A percentile compares a stretch with the other conserved stretches of the same genome.
phyloP scores from a whole-genome alignment of 306 rosid genomes.

The Canavalia ensiformis region DNA sequence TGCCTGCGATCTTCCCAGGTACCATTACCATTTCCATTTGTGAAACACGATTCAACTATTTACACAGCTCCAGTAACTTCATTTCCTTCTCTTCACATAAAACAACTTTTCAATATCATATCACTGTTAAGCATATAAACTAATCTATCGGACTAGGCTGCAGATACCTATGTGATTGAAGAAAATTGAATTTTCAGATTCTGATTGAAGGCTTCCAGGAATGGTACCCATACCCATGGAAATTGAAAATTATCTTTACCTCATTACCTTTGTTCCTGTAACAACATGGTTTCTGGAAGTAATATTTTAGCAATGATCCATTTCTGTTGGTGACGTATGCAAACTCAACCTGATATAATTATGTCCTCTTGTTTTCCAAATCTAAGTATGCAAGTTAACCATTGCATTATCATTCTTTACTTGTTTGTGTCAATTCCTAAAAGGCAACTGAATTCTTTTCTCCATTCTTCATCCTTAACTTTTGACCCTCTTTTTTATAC shows the following conservation, averaged over 20 bases:
- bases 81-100: background rate
- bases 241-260: slow-evolving; percentile 17
- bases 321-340: slow-evolving; percentile 8
- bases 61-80: background rate
- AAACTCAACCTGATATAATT: slow-evolving; percentile 28
- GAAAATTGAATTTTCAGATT: slow-evolving; percentile 24
- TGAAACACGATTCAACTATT: background rate
- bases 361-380: background rate
- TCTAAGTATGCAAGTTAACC: background rate
- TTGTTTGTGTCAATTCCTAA: background rate
- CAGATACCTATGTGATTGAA: slow-evolving; percentile 9
- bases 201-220: background rate
- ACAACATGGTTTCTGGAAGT: slow-evolving; percentile 9
- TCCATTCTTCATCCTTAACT: background rate
- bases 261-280: slow-evolving; percentile 5
- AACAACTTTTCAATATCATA: slow-evolving; percentile 3
- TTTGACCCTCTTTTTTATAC: slow-evolving; percentile 21
- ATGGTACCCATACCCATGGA: slow-evolving; percentile 1
- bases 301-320: background rate
- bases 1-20: slow-evolving; percentile 90
- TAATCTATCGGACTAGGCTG: background rate
- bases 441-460: background rate
- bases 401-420: slow-evolving; percentile 2
- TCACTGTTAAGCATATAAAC: background rate
- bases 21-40: background rate